Evolutionary conservation across 164 flowering plant species (phyloP), one percentile per base, ranked within the genome.

Genomic region (Vitis rotundifolia): DNA sequence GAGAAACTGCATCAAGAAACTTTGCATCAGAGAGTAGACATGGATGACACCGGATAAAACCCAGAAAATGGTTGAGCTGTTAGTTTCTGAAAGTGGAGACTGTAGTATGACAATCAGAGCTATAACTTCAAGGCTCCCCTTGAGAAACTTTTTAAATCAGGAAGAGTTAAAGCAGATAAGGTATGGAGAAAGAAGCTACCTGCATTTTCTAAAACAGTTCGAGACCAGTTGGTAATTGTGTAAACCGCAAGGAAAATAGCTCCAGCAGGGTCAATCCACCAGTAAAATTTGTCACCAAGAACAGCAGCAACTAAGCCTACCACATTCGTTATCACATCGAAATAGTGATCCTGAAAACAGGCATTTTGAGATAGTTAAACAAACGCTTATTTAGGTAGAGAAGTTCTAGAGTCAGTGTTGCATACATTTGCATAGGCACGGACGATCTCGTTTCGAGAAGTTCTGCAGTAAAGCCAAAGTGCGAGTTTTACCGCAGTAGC

Each of bases 371-470:
- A 52, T 60, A 63, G 63, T 58, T 29, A 26, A 31, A 51, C 26
- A 69, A 18, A 8, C 3, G 44, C 50, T 11, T 1, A 19, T 0
- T 29, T 14, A n/a, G 7, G 44, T 11, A 56, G 3, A 63, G 22
- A 0, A 18, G 16, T 9, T 29, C 9, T 44, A 50, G 19, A 12
- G 9, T 49, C 7, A 19, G 16, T 47, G 28, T 55, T 16, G 49
- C 49, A 68, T 70, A 96, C 99, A 91, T 93, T 79, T 19, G 99
- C 97, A 78, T 96, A 96, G n/a, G 98, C 99, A 52, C 97, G 97
- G 18, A 96, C 99, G 48, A 96, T 96, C 50, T 87, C 63, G 72
- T 88, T 93, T 59, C 84, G 77, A 5, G 98, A 96, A 69, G 79
- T 88, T 82, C 82, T 87, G 83, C 99, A 96, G 68, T 93, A 96